Base-by-base conservation (phyloP, 352 stramenopile species). In the Elongisporangium undulatum region DNA sequence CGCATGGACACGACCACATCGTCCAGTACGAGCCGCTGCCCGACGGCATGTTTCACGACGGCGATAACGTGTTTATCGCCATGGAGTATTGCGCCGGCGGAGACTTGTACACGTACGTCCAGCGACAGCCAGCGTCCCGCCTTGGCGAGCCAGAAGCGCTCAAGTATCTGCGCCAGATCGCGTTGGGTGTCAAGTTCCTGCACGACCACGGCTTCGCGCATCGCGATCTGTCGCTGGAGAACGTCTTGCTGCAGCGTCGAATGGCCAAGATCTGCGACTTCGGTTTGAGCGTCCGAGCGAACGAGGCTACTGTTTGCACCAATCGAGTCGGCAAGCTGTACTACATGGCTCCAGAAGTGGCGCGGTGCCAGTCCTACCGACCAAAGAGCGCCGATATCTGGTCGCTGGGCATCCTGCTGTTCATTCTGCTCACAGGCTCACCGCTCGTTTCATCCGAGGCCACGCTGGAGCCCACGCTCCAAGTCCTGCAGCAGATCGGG, bases 271-370 rank as follows among this genome's bases (percentile, higher is more conserved):
- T 87, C 52, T 85, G 75, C 53, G 80, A 88, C 63, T 90, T 90
- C 69, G 80, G 77, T 0, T 65, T 90, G 10, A 86, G 77, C 54
- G 13, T 41, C 29, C 29, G 9, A 15, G 71, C 72, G 12, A 66
- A 73, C 23, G 73, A 78, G 10, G 60, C 66, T 10, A 51, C 67
- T 24, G 57, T 69, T 9, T 78, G 72, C 15, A 60, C 45, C 2
- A 78, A 85, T 17, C 48, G 65, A 13, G 82, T 89, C 6, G 82
- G 82, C 26, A 92, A 92, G 34, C 72, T 82, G 24, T 82, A 87
- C 65, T 90, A 90, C 69, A 92, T 87, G 74, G 82, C 82, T 7
- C 82, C 80, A 0, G 82, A 92, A 65, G 74, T 89, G 24, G 69
- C 71, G 0, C 34, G 34, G 17, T 53, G 58, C 7, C 56, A 61